These are phyloP conservation scores for Alternaria conjuncta DNA, from an alignment of 2,329 filamentous ascomycete species.

Conservation along the genomic window DNA sequence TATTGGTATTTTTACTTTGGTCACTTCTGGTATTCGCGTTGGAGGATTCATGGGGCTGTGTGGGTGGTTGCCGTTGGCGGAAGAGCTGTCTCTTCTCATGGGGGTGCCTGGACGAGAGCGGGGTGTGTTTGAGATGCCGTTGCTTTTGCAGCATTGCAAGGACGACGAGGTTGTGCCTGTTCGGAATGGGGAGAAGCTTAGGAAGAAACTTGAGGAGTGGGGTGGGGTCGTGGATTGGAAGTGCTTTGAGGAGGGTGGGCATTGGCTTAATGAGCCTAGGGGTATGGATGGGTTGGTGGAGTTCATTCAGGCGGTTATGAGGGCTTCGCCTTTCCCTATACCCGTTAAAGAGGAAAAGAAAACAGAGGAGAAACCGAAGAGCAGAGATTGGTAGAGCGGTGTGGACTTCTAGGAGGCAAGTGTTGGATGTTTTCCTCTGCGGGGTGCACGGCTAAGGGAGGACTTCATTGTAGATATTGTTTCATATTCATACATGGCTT, in stretches of 20 bases:
- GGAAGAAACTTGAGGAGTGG: constrained; percentile 43
- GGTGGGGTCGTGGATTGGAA: constrained; percentile 49
- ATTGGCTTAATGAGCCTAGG: constrained; percentile 59
- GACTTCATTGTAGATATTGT: neutral
- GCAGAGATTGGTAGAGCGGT: neutral
- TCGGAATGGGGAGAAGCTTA: constrained; percentile 44
- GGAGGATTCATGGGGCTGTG: constrained; percentile 31
- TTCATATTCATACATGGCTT: neutral
- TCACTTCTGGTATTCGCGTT: constrained; percentile 1
- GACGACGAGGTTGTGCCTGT: constrained; percentile 53
- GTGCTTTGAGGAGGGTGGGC: constrained; percentile 48
- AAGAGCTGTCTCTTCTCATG: constrained; percentile 1
- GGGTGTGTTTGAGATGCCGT: constrained; percentile 34
- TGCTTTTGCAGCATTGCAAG: constrained; percentile 55
- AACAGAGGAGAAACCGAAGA: neutral
- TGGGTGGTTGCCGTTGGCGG: constrained; percentile 27
- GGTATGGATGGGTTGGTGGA: constrained; percentile 55
- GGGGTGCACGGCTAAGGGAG: neutral
- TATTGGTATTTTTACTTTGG: constrained; percentile 19
- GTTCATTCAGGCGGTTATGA: constrained; percentile 13
- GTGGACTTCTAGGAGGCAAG: neutral
- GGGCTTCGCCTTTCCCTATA: neutral
- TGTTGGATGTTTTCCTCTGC: neutral
- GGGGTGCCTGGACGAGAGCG: neutral
- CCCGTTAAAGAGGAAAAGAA: neutral